A percentile compares a stretch with the other conserved stretches of the same genome.
Evolutionary conservation across 1,284 basidiomycete genomes (phyloP).

Genomic region (Phellinidium pouzarii): DNA sequence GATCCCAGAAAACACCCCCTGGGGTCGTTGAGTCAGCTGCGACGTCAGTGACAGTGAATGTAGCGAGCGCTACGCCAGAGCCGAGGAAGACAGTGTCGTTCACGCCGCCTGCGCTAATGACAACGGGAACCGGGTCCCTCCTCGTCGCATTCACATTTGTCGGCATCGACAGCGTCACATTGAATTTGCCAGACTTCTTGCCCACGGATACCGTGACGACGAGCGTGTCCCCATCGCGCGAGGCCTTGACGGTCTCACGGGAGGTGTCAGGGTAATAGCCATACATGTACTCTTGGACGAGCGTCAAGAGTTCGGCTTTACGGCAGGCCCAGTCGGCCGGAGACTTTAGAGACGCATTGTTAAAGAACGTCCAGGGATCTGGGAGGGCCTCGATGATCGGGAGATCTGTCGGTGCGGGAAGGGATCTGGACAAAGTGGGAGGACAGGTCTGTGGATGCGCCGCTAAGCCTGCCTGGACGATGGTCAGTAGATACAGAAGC

Average conservation of each 20-base stretch:
- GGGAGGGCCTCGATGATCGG: slow-evolving; percentile 12
- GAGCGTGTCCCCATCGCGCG: slow-evolving; percentile 17
- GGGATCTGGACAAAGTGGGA: slow-evolving; percentile 9
- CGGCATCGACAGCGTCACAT: slow-evolving; percentile 19
- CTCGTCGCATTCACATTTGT: slow-evolving; percentile 16
- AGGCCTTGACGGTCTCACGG: slow-evolving; percentile 20
- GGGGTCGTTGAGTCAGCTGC: slow-evolving; percentile 22
- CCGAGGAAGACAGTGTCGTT: slow-evolving; percentile 20
- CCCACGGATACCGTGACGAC: slow-evolving; percentile 18
- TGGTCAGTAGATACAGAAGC: background rate
- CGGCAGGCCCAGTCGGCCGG: slow-evolving; percentile 22
- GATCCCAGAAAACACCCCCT: slow-evolving; percentile 24
- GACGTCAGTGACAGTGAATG: slow-evolving; percentile 19
- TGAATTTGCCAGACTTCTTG: slow-evolving; percentile 17
- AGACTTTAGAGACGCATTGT: slow-evolving; percentile 14
- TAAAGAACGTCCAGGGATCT: slow-evolving; percentile 16
- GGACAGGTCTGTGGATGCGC: slow-evolving; percentile 2
- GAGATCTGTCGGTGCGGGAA: slow-evolving; percentile 16
- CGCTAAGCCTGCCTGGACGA: background rate
- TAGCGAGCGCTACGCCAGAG: slow-evolving; percentile 20
- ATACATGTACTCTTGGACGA: slow-evolving; percentile 23
- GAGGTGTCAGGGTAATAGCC: slow-evolving; percentile 23
- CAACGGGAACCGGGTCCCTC: slow-evolving; percentile 17
- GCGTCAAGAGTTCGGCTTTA: slow-evolving; percentile 19
- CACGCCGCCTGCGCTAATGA: slow-evolving; percentile 20